Evolutionary conservation across 306 rosid genomes (phyloP).

Genomic region (Hippophae rhamnoides): DNA sequence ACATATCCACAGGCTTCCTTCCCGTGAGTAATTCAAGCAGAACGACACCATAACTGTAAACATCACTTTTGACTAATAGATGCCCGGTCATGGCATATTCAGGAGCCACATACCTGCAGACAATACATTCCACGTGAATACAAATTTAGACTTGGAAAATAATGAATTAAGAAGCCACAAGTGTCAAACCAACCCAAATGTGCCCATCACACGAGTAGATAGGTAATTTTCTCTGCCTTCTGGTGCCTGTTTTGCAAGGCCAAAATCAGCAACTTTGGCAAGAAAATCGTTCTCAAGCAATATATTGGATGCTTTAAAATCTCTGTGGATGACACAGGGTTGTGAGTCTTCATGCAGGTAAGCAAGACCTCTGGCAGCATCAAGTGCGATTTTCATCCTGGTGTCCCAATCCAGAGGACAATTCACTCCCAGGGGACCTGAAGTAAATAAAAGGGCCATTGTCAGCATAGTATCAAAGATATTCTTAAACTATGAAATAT

Average conservation of each 20-base stretch:
- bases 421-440: constrained; percentile 86
- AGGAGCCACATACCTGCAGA: constrained; percentile 88
- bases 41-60: constrained; percentile 94
- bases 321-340: constrained; percentile 93
- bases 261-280: constrained; percentile 97
- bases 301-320: constrained; percentile 94
- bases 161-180: constrained; percentile 3
- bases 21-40: constrained; percentile 84
- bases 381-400: constrained; percentile 95
- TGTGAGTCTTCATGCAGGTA: constrained; percentile 96
- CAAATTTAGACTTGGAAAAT: constrained; percentile 8
- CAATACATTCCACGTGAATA: constrained; percentile 21
- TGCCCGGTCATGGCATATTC: constrained; percentile 99
- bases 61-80: constrained; percentile 90
- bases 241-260: constrained; percentile 95
- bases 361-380: constrained; percentile 95
- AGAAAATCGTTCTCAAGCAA: constrained; percentile 81
- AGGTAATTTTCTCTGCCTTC: constrained; percentile 84
- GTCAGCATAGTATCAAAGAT: neutral
- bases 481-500: constrained; percentile 1
- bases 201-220: constrained; percentile 98
- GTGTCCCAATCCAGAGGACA: constrained; percentile 98
- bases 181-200: constrained; percentile 69
- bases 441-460: neutral
- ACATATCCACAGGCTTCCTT: constrained; percentile 94